Evolutionary conservation across 2,329 filamentous ascomycete species (phyloP).

Genomic region (Penicillium sp.): DNA sequence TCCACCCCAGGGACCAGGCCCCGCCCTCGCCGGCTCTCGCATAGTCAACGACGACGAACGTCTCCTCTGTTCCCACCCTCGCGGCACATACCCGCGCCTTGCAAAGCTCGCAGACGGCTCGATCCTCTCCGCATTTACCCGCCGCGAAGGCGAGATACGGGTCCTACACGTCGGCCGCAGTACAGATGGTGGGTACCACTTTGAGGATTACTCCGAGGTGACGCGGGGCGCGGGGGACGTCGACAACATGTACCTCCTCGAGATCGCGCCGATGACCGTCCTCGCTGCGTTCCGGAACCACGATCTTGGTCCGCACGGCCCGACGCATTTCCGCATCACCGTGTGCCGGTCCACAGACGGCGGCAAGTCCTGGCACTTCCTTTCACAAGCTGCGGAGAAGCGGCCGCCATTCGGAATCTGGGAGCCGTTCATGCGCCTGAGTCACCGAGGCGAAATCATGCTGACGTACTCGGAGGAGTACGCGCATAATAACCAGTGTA

Average conservation of each 20-base stretch:
- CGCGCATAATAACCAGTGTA: slow-evolving; percentile 54
- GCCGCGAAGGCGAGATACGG: slow-evolving; percentile 43
- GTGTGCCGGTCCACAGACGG: slow-evolving; percentile 54
- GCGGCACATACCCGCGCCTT: slow-evolving; percentile 55
- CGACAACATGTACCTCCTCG: slow-evolving; percentile 55
- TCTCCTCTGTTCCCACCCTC: slow-evolving; percentile 39
- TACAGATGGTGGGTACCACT: slow-evolving; percentile 49
- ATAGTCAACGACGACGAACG: slow-evolving; percentile 41
- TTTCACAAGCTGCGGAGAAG: slow-evolving; percentile 53
- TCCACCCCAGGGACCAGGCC: slow-evolving; percentile 1
- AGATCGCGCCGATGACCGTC: slow-evolving; percentile 41
- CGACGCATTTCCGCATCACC: slow-evolving; percentile 55
- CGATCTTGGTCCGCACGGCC: slow-evolving; percentile 41
- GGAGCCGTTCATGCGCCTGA: slow-evolving; percentile 57
- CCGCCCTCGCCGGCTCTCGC: slow-evolving; percentile 26
- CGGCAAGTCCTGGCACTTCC: slow-evolving; percentile 50
- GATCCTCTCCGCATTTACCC: slow-evolving; percentile 54
- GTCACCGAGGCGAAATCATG: slow-evolving; percentile 46
- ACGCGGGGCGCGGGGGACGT: slow-evolving; percentile 50
- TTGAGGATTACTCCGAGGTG: slow-evolving; percentile 50
- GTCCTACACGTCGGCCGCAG: slow-evolving; percentile 52
- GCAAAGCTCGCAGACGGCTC: slow-evolving; percentile 51
- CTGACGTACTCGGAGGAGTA: slow-evolving; percentile 55
- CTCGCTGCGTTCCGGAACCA: slow-evolving; percentile 58
- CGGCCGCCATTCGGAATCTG: slow-evolving; percentile 47